Conservation (phyloP, 148 eudicot genomes). For the Fagopyrum homotropicum region DNA sequence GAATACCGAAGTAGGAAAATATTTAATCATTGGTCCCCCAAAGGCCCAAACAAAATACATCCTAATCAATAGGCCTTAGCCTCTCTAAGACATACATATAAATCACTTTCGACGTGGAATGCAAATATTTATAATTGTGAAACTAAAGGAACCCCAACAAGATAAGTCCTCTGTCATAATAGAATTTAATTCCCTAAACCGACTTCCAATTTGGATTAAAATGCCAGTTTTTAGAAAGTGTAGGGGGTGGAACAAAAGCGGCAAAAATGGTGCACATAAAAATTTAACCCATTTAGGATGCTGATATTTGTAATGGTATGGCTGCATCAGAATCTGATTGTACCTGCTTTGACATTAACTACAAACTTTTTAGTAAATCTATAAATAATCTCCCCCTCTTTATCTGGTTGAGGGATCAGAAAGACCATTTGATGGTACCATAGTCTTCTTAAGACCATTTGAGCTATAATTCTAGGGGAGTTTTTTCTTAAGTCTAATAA, state of each 20-base stretch:
- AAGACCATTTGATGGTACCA: too few relatives aligned
- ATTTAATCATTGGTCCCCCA: neutral
- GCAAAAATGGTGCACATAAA: neutral
- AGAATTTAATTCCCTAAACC: neutral
- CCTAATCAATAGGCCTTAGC: neutral
- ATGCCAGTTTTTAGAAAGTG: neutral
- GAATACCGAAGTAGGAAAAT: conserved; percentile 16
- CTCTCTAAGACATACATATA: neutral
- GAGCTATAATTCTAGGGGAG: neutral
- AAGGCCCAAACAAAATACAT: neutral
- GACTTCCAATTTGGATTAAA: neutral
- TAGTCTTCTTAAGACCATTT: neutral
- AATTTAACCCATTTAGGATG: neutral
- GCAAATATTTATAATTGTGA: neutral
- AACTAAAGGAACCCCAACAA: neutral
- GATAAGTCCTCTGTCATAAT: neutral
- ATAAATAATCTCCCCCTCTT: too few relatives aligned
- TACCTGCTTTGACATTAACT: too few relatives aligned
- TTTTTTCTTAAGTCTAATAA: neutral
- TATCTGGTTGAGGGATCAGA: too few relatives aligned
- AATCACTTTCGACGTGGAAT: neutral
- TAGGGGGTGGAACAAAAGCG: neutral
- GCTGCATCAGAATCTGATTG: neutral
- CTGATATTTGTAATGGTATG: neutral
- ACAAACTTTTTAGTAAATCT: too few relatives aligned